Conservation (phyloP, 257 asterid species). For the Thymus mandschuricus region DNA sequence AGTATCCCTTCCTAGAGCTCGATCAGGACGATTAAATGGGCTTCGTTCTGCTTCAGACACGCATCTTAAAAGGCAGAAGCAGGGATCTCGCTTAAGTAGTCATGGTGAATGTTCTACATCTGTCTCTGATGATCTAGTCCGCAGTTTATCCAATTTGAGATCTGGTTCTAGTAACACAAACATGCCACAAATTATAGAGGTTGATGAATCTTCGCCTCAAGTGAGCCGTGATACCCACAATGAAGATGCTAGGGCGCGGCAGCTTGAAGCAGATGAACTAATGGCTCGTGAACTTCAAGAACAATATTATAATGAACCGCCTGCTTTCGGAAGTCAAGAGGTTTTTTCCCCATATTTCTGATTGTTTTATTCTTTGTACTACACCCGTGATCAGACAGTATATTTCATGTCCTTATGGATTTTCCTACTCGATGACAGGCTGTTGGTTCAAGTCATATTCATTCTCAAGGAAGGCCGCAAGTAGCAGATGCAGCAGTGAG, state of each 20-base stretch:
- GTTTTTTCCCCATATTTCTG: slow-evolving; percentile 35
- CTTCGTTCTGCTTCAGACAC: slow-evolving; percentile 39
- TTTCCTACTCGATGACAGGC: slow-evolving; percentile 45
- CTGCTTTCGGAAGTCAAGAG: slow-evolving; percentile 55
- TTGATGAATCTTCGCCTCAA: slow-evolving; percentile 61
- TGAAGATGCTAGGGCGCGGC: slow-evolving; percentile 61
- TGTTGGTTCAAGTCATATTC: slow-evolving; percentile 44
- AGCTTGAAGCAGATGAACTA: slow-evolving; percentile 87
- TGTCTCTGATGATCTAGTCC: slow-evolving; percentile 48
- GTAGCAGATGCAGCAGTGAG: slow-evolving; percentile 55
- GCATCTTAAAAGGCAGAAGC: slow-evolving; percentile 58
- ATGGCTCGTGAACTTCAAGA: slow-evolving; percentile 95
- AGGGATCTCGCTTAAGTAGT: slow-evolving; percentile 49
- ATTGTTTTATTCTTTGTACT: slow-evolving; percentile 10
- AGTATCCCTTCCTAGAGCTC: slow-evolving; percentile 41
- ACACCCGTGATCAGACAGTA: slow-evolving; percentile 18
- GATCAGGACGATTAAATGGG: slow-evolving; percentile 38
- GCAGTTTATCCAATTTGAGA: slow-evolving; percentile 51
- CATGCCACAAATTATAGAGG: slow-evolving; percentile 50
- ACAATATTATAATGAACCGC: slow-evolving; percentile 74
- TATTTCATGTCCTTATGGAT: slow-evolving; percentile 22
- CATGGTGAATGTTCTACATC: slow-evolving; percentile 62
- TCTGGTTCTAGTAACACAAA: slow-evolving; percentile 31
- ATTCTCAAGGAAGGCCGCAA: slow-evolving; percentile 45
- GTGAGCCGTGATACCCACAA: slow-evolving; percentile 38